Base-by-base conservation (phyloP, 202 grass and related monocot genomes). In the Setaria viridis region DNA sequence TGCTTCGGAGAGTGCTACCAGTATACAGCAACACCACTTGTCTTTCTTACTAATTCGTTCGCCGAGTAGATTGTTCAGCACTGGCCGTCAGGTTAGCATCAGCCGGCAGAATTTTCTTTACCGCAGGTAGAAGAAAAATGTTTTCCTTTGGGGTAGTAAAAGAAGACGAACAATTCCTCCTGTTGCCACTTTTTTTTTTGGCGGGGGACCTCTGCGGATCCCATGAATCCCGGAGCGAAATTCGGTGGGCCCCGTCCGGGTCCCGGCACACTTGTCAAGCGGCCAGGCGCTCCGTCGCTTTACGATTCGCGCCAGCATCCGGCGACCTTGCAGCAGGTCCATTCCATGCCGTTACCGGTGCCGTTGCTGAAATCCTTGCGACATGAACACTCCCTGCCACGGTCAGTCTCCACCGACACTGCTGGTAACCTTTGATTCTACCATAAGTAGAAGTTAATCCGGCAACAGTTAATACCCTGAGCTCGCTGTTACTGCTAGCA, bases 131-230 rank as follows among this genome's bases (percentile, higher is more conserved):
- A 55, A 79, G 13, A 6, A 80, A 59, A 0, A 6, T 5, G 55
- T 67, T 13, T 9, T 10, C 20, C 35, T 1, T 35, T 14, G 63
- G 0, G 2, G 29, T 42, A 42, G 15, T 48, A 83, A 51, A 12
- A 56, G 14, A 19, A 71, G 45, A 33, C 12, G 33, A 76, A 78
- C 62, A 78, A 67, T 80, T 85, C 86, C 85, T 69, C 42, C 81
- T 84, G 78, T 89, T 81, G 87, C 62, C 53, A 50, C 25, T 72
- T 60, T 51, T 21, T 51, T n/a, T 81, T 80, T 49, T 86, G 77
- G 82, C 83, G 88, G 54, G 88, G 54, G 53, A 66, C 82, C 75
- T 71, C 85, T 55, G 76, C 53, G 20, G 54, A 91, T 81, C 81
- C 76, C 85, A 42, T 16, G 70, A 84, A 74, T 50, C 80, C 37